A percentile compares a stretch with the other conserved stretches of the same genome.
phyloP scores from a whole-genome alignment of 805 yeast genomes.

The Starmerella vitae region DNA sequence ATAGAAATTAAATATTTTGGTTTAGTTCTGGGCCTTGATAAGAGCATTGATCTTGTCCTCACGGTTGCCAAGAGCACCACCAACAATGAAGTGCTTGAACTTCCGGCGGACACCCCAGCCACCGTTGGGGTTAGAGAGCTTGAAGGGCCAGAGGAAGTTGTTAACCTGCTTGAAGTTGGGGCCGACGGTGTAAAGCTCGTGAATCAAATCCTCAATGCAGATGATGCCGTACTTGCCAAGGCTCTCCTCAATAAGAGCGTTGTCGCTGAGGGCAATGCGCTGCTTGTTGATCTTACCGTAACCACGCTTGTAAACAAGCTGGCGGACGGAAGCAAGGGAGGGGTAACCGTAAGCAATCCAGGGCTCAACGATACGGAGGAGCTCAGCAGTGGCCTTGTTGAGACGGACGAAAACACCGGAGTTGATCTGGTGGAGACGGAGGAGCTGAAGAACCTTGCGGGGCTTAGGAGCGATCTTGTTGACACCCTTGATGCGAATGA shows the following conservation, averaged over 20 bases:
- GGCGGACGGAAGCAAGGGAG: slow-evolving; percentile 78
- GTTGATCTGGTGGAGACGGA: slow-evolving; percentile 87
- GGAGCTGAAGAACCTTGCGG: slow-evolving; percentile 88
- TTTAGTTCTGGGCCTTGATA: slow-evolving; percentile 85
- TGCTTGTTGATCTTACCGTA: slow-evolving; percentile 94
- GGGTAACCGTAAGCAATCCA: slow-evolving; percentile 98
- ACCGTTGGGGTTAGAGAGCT: slow-evolving; percentile 91
- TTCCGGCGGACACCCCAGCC: slow-evolving; percentile 96
- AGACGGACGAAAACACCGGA: slow-evolving; percentile 89
- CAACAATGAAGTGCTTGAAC: slow-evolving; percentile 94
- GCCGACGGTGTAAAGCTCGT: slow-evolving; percentile 92
- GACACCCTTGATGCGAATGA: slow-evolving; percentile 98
- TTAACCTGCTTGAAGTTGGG: slow-evolving; percentile 97
- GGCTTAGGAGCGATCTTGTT: slow-evolving; percentile 98
- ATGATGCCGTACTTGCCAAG: slow-evolving; percentile 87
- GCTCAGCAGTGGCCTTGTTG: slow-evolving; percentile 90
- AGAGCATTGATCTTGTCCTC: slow-evolving; percentile 90
- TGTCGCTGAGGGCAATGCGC: slow-evolving; percentile 81
- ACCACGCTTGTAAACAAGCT: slow-evolving; percentile 94
- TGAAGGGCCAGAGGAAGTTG: slow-evolving; percentile 98
- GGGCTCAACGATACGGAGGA: slow-evolving; percentile 88
- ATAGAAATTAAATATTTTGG: slow-evolving; percentile 1
- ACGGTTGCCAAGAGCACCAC: slow-evolving; percentile 98
- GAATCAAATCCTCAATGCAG: slow-evolving; percentile 87
- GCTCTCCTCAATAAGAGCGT: slow-evolving; percentile 72